phyloP scores from a whole-genome alignment of 2,329 filamentous ascomycete species.

The Periconia macrospinosa region DNA sequence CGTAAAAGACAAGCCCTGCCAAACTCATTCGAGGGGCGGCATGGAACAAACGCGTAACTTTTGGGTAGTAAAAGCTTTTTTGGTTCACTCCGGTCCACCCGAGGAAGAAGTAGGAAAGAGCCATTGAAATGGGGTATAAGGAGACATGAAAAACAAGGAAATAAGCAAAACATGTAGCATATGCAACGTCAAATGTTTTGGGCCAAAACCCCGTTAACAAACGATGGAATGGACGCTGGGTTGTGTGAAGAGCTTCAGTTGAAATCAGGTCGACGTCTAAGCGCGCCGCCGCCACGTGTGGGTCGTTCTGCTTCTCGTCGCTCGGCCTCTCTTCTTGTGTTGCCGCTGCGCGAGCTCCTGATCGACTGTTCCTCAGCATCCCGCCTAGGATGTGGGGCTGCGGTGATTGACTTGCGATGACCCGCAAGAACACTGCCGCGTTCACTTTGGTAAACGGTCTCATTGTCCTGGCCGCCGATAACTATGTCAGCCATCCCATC shows the following conservation, averaged over 20 bases:
- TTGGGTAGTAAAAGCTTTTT: conserved; percentile 20
- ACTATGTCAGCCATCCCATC: conserved; percentile 42
- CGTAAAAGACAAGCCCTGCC: conserved; percentile 8
- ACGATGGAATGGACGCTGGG: neutral
- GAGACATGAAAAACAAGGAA: conserved; percentile 4
- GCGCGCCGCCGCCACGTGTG: neutral
- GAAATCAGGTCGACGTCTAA: conserved; percentile 27
- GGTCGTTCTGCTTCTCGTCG: conserved; percentile 21
- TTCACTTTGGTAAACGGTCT: conserved; percentile 31
- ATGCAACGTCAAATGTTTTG: neutral
- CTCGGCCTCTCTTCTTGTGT: conserved; percentile 28
- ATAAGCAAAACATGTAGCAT: neutral
- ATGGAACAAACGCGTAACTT: conserved; percentile 16
- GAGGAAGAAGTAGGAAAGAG: conserved; percentile 14
- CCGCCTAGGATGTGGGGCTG: conserved; percentile 18
- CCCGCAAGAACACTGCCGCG: conserved; percentile 25
- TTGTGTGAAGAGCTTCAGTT: conserved; percentile 10
- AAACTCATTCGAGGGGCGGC: conserved; percentile 14
- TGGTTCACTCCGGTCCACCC: conserved; percentile 20
- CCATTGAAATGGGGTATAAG: conserved; percentile 10
- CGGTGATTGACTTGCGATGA: conserved; percentile 19
- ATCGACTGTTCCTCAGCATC: conserved; percentile 35
- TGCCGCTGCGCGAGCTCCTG: conserved; percentile 28
- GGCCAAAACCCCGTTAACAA: neutral
- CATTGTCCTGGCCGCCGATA: conserved; percentile 31